Evolutionary conservation across 441 rosid species (phyloP), one percentile per base, ranked within the genome.

Genomic region (Sinapis alba): DNA sequence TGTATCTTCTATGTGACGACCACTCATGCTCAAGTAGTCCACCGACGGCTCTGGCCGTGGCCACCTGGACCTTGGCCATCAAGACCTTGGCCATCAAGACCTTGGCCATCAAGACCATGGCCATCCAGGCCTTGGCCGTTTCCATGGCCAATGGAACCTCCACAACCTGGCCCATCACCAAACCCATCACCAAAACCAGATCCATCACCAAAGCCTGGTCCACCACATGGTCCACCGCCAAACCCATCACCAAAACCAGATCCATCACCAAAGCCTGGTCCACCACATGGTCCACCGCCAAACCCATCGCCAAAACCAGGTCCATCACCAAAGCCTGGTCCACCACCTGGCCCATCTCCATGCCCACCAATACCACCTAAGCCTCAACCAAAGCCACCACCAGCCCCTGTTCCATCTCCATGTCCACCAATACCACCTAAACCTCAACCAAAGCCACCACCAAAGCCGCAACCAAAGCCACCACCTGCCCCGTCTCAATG

Each of bases 11-110:
- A 30, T 30, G 13, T 67, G 56, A 28, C 69, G 16, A 53, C 73
- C 3, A 51, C 77, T 21, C 53, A 78, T 66, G 77, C 81, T n/a
- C 77, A 67, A 43, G 69, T 53, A 20, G 34, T 50, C 53, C 72
- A 78, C 32, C 64, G 80, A 50, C 66, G 77, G 64, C 72, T 71
- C 47, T 77, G 77, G 80, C 80, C 80, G 19, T 71, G 80, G 80
- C 75, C 75, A 21, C 6, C 12, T 0, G 15, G 69, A 57, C 73
- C 79, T 7, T 18, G 75, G 62, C 80, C 78, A 4, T 47, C 78
- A 50, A 62, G 16, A 20, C 53, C 53, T 13, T 43, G 51, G 51
- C 51, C 41, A 8, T 4, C 12, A 1, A 34, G 41, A 10, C 41
- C 41, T 3, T 38, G 47, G 47, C 47, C 79, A 4, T 54, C 79